A percentile compares a stretch with the other conserved stretches of the same genome.
Evolutionary conservation across 139 green algal genomes (phyloP).

Genomic region (Ettlia oleoabundans): DNA sequence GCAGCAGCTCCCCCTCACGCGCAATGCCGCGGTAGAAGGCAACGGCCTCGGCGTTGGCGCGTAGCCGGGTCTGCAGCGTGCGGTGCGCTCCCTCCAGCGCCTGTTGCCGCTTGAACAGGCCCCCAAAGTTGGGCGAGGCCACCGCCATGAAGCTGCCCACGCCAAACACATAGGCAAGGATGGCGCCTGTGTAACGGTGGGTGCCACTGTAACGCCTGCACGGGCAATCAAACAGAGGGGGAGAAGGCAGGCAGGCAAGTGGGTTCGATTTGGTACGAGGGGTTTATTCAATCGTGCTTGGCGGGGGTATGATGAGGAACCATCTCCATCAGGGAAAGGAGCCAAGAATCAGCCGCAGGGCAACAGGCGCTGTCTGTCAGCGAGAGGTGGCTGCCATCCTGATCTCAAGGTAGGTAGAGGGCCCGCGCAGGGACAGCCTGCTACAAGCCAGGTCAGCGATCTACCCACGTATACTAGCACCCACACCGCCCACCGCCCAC

Average conservation of each 20-base stretch:
- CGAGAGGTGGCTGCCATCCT: too few relatives aligned
- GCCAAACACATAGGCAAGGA: constrained; percentile 71
- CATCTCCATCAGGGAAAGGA: too few relatives aligned
- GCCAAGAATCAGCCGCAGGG: too few relatives aligned
- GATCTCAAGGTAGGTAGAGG: too few relatives aligned
- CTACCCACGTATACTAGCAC: too few relatives aligned
- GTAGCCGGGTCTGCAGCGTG: constrained; percentile 53
- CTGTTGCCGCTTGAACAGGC: constrained; percentile 64
- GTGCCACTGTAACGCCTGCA: constrained; percentile 62
- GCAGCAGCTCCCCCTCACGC: constrained; percentile 56
- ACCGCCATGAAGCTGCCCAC: constrained; percentile 53
- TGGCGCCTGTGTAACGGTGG: constrained; percentile 69
- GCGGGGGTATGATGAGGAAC: too few relatives aligned
- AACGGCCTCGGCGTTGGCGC: constrained; percentile 62
- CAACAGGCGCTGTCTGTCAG: too few relatives aligned
- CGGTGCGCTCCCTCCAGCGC: constrained; percentile 59
- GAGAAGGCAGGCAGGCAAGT: background rate
- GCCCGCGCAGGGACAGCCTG: too few relatives aligned
- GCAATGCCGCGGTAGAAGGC: constrained; percentile 66
- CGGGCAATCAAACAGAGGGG: background rate
- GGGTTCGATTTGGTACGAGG: background rate
- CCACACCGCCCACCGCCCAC: background rate
- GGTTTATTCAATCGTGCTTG: background rate
- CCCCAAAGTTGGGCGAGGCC: constrained; percentile 67
- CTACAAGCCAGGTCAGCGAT: too few relatives aligned